These are phyloP conservation scores for Eustoma russellianum DNA, from an alignment of 257 asterid genomes.

Conservation along the genomic window DNA sequence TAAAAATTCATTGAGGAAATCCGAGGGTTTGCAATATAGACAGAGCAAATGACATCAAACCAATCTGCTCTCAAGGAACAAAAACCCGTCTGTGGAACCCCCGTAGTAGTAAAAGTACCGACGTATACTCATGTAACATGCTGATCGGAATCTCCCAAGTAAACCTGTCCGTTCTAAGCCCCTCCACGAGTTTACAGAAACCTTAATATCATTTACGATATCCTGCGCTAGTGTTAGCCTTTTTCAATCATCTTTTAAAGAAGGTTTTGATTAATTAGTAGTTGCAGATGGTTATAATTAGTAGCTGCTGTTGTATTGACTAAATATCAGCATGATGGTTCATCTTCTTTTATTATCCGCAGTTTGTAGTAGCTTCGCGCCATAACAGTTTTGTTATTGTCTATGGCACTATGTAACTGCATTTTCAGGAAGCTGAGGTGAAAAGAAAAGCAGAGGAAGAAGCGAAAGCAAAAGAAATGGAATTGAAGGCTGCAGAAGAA, in stretches of 20 bases:
- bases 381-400: slow-evolving; percentile 1
- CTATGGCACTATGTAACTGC: slow-evolving; percentile 4
- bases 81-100: background rate
- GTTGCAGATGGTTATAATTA: no score
- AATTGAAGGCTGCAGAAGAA: slow-evolving; percentile 51
- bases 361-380: background rate
- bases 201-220: no score
- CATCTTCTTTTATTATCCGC: background rate
- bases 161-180: no score
- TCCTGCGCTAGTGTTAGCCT: no score
- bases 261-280: background rate
- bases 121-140: no score
- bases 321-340: background rate
- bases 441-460: slow-evolving; percentile 87
- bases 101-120: background rate
- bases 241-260: no score
- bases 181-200: no score
- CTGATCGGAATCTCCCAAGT: no score
- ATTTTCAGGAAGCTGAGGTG: slow-evolving; percentile 49
- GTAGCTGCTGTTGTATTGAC: no score
- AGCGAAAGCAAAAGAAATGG: slow-evolving; percentile 77
- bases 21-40: no score
- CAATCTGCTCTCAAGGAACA: background rate
- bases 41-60: no score
- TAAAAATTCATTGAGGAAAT: no score